A percentile compares a stretch with the other conserved stretches of the same genome.
Evolutionary conservation across 23 red algal genomes (phyloP).

Genomic region (Gracilaria gracilis): DNA sequence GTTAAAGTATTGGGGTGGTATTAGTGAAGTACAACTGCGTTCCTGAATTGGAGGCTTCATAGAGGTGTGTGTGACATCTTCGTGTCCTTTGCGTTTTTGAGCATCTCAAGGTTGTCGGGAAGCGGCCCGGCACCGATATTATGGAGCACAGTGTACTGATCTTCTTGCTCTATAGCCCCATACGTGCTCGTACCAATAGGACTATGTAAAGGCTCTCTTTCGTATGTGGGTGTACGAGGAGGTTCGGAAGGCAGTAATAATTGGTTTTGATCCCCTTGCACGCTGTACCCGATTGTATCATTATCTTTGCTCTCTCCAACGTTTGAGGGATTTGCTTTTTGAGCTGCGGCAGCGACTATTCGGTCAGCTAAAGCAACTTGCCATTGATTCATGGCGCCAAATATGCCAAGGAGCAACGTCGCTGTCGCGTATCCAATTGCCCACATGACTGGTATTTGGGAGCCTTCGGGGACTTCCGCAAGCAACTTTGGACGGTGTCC

Average conservation of each 20-base stretch:
- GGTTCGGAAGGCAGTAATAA: constrained; percentile 47
- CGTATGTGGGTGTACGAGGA: constrained; percentile 54
- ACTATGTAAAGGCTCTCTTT: constrained; percentile 23
- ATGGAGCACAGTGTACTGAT: constrained; percentile 50
- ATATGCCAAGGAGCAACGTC: constrained; percentile 48
- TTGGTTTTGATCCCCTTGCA: constrained; percentile 29
- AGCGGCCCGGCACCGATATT: constrained; percentile 63
- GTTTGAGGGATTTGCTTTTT: neutral
- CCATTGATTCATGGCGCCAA: constrained; percentile 52
- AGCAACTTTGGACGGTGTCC: constrained; percentile 56
- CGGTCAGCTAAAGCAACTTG: constrained; percentile 55
- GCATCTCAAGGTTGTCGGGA: constrained; percentile 22
- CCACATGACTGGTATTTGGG: constrained; percentile 34
- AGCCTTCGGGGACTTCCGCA: constrained; percentile 9
- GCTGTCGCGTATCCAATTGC: constrained; percentile 47
- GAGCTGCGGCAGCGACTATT: constrained; percentile 17
- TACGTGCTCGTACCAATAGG: constrained; percentile 31
- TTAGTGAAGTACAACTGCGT: constrained; percentile 17
- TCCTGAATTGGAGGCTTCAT: neutral
- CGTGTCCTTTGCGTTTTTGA: constrained; percentile 35
- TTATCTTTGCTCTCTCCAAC: neutral
- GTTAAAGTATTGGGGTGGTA: neutral
- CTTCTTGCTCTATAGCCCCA: constrained; percentile 38
- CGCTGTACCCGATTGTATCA: neutral
- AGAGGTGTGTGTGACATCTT: constrained; percentile 15